Percentiles rank a stretch among this genome's conserved stretches.
phyloP scores from a whole-genome alignment of 2,329 filamentous ascomycete genomes.

The Sarocladium kiliense region DNA sequence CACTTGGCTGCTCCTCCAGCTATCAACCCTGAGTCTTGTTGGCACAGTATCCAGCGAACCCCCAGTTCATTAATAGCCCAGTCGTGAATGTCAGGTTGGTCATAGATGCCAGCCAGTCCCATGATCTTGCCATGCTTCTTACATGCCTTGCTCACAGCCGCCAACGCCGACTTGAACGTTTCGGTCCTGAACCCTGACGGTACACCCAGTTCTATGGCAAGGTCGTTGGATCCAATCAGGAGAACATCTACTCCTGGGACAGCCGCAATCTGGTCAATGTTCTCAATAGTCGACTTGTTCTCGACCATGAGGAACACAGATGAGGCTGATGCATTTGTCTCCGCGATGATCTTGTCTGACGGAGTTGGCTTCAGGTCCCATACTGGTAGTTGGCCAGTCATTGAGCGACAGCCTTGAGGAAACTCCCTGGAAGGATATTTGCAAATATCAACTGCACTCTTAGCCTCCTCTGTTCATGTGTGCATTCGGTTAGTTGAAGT shows the following conservation, averaged over 20 bases:
- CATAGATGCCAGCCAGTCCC: slow-evolving; percentile 19
- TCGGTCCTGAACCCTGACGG: slow-evolving; percentile 17
- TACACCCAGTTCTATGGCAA: slow-evolving; percentile 21
- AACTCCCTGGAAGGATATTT: no score
- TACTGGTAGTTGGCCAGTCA: slow-evolving; percentile 13
- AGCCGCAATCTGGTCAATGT: slow-evolving; percentile 24
- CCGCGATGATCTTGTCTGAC: slow-evolving; percentile 11
- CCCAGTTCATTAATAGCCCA: slow-evolving; percentile 7
- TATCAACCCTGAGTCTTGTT: background rate
- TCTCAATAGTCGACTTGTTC: slow-evolving; percentile 17
- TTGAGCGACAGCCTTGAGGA: slow-evolving; percentile 14
- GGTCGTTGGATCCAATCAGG: slow-evolving; percentile 25
- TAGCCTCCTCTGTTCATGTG: slow-evolving; percentile 16
- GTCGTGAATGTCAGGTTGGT: slow-evolving; percentile 12
- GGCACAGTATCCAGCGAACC: slow-evolving; percentile 1
- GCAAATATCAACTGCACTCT: slow-evolving; percentile 13
- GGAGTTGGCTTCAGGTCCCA: background rate
- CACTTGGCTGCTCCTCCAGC: background rate
- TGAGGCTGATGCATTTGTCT: slow-evolving; percentile 18
- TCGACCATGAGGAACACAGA: slow-evolving; percentile 24
- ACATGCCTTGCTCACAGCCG: slow-evolving; percentile 13
- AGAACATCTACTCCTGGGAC: slow-evolving; percentile 25
- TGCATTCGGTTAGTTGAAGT: background rate
- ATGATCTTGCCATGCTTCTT: slow-evolving; percentile 17
- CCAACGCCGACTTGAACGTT: slow-evolving; percentile 13